Base-by-base conservation (phyloP, 345 rosid species). In the Lumnitzera racemosa region DNA sequence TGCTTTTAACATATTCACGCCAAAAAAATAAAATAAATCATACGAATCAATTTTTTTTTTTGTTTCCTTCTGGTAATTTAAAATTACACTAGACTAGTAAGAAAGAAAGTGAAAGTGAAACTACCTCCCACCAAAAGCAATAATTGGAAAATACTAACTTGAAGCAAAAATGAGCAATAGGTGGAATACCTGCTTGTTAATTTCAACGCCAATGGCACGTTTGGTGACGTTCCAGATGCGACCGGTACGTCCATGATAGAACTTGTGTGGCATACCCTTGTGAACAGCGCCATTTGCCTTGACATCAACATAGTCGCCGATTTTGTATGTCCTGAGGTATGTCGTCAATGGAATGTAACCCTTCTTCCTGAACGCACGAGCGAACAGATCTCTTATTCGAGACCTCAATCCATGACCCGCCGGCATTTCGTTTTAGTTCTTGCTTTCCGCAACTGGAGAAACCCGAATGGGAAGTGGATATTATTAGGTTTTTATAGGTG, bases 251-350 rank as follows among this genome's bases (percentile, higher is more conserved):
- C 92, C 92, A 47, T 86, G 92, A 73, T 86, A 86, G 80, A 81
- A 86, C 74, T 86, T 86, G 65, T 86, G 92, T 51, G 92, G 89
- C 92, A 86, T 86, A 36, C 89, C 92, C 80, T 86, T 86, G 68
- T 83, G 92, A 57, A 86, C 59, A 70, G 92, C 89, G 62, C 87
- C 92, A 63, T 86, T 86, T 17, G 83, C 92, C 76, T 86, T 86
- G 67, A 86, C 15, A 51, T 86, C 92, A 13, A 86, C 92, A 43
- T 74, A 67, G 31, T 86, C 85, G 4, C 87, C 89, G 73, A 83
- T 61, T 82, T 79, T 86, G 78, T 72, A 86, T 29, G 83, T 81
- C 63, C 75, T 72, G 14, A 86, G 76, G 70, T 86, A 83, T 15
- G 89, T 86, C 0, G 92, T 76, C 68, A 86, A 61, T 0, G 92